Percentiles rank a stretch among this genome's conserved stretches.
These are phyloP conservation scores for Plasmodium malariae DNA, from an alignment of 169 alveolate genomes.

Conservation along the genomic window DNA sequence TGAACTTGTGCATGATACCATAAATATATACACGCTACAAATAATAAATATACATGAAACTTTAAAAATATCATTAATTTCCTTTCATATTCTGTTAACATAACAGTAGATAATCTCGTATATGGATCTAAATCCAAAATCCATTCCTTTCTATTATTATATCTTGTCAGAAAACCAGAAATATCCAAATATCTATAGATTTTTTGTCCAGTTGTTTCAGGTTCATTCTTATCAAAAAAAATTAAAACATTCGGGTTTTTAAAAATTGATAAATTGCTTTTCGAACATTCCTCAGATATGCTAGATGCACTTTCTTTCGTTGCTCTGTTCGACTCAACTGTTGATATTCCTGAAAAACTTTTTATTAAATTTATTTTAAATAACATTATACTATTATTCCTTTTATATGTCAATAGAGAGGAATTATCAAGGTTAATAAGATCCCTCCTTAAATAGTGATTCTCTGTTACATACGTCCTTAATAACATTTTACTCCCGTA, in stretches of 20 bases:
- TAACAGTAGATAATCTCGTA: slow-evolving; percentile 74
- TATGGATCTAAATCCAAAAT: slow-evolving; percentile 78
- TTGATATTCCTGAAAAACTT: slow-evolving; percentile 26
- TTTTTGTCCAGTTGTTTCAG: slow-evolving; percentile 78
- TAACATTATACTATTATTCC: neutral
- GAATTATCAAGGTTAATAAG: neutral
- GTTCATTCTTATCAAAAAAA: slow-evolving; percentile 50
- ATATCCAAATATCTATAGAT: slow-evolving; percentile 82
- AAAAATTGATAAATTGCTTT: slow-evolving; percentile 26
- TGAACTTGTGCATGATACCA: slow-evolving; percentile 77
- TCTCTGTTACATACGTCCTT: slow-evolving; percentile 18
- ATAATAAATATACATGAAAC: slow-evolving; percentile 75
- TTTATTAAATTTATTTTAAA: slow-evolving; percentile 18
- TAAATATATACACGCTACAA: slow-evolving; percentile 67
- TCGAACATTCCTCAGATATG: slow-evolving; percentile 22
- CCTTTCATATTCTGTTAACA: slow-evolving; percentile 83
- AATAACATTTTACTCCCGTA: slow-evolving; percentile 39
- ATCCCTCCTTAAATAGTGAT: neutral
- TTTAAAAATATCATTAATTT: slow-evolving; percentile 78
- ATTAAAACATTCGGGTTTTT: slow-evolving; percentile 62
- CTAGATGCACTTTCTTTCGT: slow-evolving; percentile 19
- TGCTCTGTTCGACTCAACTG: neutral
- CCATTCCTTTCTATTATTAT: slow-evolving; percentile 81
- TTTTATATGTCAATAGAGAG: neutral
- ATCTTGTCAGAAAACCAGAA: slow-evolving; percentile 83